A percentile compares a stretch with the other conserved stretches of the same genome.
phyloP scores from a whole-genome alignment of 2,329 filamentous ascomycete genomes.

The Calycina marina region DNA sequence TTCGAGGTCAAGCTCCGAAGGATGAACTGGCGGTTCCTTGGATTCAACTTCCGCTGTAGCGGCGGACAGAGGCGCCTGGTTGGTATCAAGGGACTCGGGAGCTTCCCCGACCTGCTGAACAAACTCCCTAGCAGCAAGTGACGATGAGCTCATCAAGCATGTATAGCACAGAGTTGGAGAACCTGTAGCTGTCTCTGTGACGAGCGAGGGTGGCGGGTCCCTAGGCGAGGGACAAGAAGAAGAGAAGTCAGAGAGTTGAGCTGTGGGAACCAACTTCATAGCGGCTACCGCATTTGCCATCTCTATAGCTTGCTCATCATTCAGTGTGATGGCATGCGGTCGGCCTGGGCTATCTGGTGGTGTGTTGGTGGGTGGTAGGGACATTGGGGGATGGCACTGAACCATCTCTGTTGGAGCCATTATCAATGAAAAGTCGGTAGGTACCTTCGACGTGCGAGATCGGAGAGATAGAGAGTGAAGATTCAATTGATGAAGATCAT shows the following conservation, averaged over 20 bases:
- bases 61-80: slow-evolving; percentile 7
- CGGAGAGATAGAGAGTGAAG: too few relatives aligned
- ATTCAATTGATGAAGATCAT: too few relatives aligned
- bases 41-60: background rate
- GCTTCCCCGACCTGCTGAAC: background rate
- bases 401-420: background rate
- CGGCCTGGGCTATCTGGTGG: background rate
- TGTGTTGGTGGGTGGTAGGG: background rate
- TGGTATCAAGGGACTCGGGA: slow-evolving; percentile 1
- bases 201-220: slow-evolving; percentile 1
- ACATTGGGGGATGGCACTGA: background rate
- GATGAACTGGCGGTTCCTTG: slow-evolving; percentile 4
- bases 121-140: slow-evolving; percentile 1
- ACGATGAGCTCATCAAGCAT: background rate
- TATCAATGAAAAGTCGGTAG: background rate
- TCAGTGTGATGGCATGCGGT: background rate
- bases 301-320: background rate
- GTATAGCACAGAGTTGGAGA: background rate
- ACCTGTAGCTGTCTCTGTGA: slow-evolving; percentile 1
- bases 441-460: too few relatives aligned
- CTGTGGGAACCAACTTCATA: slow-evolving; percentile 17
- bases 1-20: slow-evolving; percentile 4
- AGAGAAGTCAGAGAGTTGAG: slow-evolving; percentile 12
- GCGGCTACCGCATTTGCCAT: slow-evolving; percentile 9
- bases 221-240: background rate